Evolutionary conservation across 2,329 filamentous ascomycete species (phyloP).

Genomic region (Lanzia echinophila): DNA sequence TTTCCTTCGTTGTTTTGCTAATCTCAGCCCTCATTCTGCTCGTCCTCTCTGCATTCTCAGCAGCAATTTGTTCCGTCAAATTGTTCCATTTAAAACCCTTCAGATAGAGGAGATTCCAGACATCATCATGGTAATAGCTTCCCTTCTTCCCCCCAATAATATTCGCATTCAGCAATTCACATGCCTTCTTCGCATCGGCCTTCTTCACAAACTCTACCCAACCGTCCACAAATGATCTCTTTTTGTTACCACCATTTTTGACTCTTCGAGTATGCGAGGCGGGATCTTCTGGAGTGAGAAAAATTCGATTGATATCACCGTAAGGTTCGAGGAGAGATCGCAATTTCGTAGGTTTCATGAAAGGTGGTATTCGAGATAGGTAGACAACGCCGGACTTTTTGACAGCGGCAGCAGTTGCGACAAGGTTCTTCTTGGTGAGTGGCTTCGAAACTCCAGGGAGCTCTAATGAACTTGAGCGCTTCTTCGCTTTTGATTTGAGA

Average conservation of each 20-base stretch:
- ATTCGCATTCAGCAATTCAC: conserved; percentile 68
- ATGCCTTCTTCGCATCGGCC: conserved; percentile 68
- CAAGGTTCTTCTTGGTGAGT: conserved; percentile 61
- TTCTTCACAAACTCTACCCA: conserved; percentile 81
- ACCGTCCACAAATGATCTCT: conserved; percentile 73
- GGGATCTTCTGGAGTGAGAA: conserved; percentile 70
- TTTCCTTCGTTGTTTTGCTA: conserved; percentile 67
- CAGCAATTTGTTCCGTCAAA: conserved; percentile 69
- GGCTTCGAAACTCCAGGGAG: conserved; percentile 47
- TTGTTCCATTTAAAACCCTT: conserved; percentile 77
- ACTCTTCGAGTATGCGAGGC: conserved; percentile 59
- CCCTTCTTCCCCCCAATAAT: conserved; percentile 81
- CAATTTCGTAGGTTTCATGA: conserved; percentile 78
- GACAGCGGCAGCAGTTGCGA: conserved; percentile 55
- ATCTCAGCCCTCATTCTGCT: conserved; percentile 74
- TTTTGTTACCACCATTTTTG: conserved; percentile 72
- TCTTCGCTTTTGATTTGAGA: conserved; percentile 16
- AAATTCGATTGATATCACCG: conserved; percentile 69
- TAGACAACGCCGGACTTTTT: conserved; percentile 76
- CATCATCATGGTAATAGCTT: conserved; percentile 75
- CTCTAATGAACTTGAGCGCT: conserved; percentile 27
- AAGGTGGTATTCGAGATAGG: conserved; percentile 76
- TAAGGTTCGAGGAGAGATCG: conserved; percentile 69
- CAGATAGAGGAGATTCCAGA: conserved; percentile 79
- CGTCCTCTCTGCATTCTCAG: conserved; percentile 73